Conservation (phyloP, 2,329 filamentous ascomycete genomes). For the Ophiobolus disseminans region DNA sequence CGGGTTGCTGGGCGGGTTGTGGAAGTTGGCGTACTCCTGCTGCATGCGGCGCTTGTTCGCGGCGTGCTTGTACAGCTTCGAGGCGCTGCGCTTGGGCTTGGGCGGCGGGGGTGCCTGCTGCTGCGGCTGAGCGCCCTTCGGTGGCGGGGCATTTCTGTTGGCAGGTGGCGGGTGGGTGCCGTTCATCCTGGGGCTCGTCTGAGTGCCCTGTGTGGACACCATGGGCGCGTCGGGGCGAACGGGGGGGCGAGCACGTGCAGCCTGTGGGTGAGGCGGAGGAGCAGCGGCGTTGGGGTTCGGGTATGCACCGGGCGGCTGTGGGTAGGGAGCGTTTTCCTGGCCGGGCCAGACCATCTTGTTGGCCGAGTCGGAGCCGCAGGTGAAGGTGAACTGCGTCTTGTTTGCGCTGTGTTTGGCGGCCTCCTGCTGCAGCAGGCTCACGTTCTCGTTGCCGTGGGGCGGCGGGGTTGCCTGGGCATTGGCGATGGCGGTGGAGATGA, state of each 20-base stretch:
- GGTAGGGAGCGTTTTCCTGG: constrained; percentile 54
- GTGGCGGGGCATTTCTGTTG: constrained; percentile 39
- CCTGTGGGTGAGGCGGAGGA: constrained; percentile 26
- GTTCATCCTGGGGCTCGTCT: constrained; percentile 62
- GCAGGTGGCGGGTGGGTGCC: constrained; percentile 41
- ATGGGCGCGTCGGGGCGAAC: constrained; percentile 45
- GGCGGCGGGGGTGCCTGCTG: constrained; percentile 59
- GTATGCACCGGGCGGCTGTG: constrained; percentile 49
- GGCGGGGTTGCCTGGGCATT: constrained; percentile 68
- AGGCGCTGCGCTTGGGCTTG: constrained; percentile 68
- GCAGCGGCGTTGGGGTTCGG: constrained; percentile 26
- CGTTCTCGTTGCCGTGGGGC: constrained; percentile 72
- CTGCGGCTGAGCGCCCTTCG: constrained; percentile 49
- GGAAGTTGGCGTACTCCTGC: constrained; percentile 77
- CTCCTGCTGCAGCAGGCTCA: constrained; percentile 78
- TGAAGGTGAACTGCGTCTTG: constrained; percentile 94
- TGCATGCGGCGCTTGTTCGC: constrained; percentile 79
- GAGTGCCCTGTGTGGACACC: constrained; percentile 61
- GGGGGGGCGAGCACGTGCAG: constrained; percentile 37
- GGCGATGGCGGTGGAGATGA: constrained; percentile 91
- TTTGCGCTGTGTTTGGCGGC: constrained; percentile 68
- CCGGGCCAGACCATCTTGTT: constrained; percentile 80
- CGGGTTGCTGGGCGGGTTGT: constrained; percentile 79
- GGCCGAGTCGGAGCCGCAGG: constrained; percentile 87
- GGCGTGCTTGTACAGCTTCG: constrained; percentile 75